These are phyloP conservation scores for Penicillium robsamsonii DNA, from an alignment of 495 filamentous ascomycete genomes.

Conservation along the genomic window DNA sequence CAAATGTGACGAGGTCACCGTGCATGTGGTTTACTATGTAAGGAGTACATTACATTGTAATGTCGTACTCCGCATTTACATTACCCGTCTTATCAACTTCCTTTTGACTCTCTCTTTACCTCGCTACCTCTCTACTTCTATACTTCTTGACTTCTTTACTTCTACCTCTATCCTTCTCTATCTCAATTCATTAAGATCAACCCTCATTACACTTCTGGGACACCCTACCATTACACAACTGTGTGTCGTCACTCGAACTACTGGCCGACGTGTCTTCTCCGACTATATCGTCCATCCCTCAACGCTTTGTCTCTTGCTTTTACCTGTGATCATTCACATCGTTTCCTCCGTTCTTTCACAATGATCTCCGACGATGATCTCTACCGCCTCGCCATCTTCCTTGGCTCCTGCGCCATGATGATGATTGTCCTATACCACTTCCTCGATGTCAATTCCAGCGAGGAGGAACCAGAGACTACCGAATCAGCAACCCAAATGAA, in stretches of 20 bases:
- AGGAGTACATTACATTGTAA: not conserved
- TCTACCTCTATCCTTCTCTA: no score
- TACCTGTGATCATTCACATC: not conserved
- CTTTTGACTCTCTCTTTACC: not conserved
- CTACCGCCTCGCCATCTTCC: constrained; percentile 85
- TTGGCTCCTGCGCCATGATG: constrained; percentile 88
- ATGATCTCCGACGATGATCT: constrained; percentile 89
- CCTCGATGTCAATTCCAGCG: constrained; percentile 86
- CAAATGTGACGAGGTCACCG: not conserved
- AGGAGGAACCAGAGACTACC: constrained; percentile 37
- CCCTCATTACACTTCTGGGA: not conserved
- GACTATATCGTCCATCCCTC: not conserved
- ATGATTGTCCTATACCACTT: constrained; percentile 96
- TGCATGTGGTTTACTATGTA: not conserved
- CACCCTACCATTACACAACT: not conserved
- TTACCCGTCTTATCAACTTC: not conserved
- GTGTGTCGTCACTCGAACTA: constrained; percentile 4
- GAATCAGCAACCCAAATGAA: constrained; percentile 20
- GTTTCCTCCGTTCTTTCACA: constrained; percentile 22
- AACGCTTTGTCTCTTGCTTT: not conserved
- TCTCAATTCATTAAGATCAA: not conserved
- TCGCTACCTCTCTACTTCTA: not conserved
- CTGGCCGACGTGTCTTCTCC: constrained; percentile 10
- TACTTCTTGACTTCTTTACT: not conserved
- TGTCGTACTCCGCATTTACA: not conserved